phyloP scores from a whole-genome alignment of 768 basidiomycete genomes.

The Panellus pusillus region DNA sequence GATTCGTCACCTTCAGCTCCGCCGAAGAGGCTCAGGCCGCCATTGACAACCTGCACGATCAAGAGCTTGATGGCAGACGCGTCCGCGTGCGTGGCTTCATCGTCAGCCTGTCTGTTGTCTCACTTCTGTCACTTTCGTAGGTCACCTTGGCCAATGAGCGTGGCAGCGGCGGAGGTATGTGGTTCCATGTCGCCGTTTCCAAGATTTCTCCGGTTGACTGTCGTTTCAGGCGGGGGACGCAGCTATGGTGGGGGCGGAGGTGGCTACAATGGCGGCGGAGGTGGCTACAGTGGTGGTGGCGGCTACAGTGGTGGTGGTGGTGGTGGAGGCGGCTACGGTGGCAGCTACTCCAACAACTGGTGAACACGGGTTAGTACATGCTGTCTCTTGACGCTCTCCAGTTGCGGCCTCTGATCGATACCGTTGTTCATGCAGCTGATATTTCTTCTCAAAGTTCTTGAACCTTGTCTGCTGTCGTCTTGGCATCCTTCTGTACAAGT shows the following conservation, averaged over 20 bases:
- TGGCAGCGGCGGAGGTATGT: slow-evolving; percentile 33
- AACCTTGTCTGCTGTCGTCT: background rate
- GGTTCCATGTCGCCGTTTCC: slow-evolving; percentile 11
- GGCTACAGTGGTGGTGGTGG: background rate
- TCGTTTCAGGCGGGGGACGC: slow-evolving; percentile 9
- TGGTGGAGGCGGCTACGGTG: background rate
- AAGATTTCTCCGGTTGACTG: too few relatives aligned
- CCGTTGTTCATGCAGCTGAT: too few relatives aligned
- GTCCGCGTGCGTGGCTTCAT: slow-evolving; percentile 71
- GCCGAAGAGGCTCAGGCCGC: slow-evolving; percentile 72
- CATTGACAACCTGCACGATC: slow-evolving; percentile 77
- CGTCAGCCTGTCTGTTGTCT: background rate
- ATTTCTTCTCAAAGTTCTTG: slow-evolving; percentile 8
- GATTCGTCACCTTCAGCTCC: slow-evolving; percentile 81
- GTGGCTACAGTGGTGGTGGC: background rate
- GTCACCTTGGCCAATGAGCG: slow-evolving; percentile 29
- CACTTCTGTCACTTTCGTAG: background rate
- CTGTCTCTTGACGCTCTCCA: too few relatives aligned
- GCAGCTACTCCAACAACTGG: background rate
- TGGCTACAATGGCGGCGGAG: slow-evolving; percentile 25
- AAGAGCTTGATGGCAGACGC: slow-evolving; percentile 88
- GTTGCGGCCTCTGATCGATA: background rate
- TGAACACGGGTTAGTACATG: background rate
- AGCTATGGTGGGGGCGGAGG: slow-evolving; percentile 29
- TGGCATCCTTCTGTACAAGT: too few relatives aligned